phyloP scores from a whole-genome alignment of 495 filamentous ascomycete species.

The Penicillium coffeae region DNA sequence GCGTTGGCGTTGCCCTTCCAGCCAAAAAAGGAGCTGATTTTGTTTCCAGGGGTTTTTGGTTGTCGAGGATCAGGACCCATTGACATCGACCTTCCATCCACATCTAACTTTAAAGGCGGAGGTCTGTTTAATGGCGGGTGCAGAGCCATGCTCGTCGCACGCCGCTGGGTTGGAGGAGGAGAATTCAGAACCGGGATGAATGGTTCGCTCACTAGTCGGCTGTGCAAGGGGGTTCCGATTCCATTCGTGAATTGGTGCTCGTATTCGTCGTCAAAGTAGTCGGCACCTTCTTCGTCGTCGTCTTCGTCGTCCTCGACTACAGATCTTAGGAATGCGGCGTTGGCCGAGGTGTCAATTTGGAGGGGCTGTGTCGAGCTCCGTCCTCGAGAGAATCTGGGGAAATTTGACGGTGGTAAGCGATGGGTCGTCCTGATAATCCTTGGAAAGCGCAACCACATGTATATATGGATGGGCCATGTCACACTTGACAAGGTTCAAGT shows the following conservation, averaged over 20 bases:
- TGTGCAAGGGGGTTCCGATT: constrained; percentile 38
- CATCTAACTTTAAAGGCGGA: constrained; percentile 40
- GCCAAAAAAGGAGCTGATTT: constrained; percentile 66
- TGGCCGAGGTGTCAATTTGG: constrained; percentile 37
- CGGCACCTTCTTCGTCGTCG: constrained; percentile 28
- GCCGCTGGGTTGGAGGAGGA: constrained; percentile 32
- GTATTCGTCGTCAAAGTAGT: constrained; percentile 31
- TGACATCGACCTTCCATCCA: constrained; percentile 30
- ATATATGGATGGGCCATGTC: constrained; percentile 14
- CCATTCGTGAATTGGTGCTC: constrained; percentile 41
- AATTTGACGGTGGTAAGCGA: constrained; percentile 27
- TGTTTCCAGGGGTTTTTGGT: constrained; percentile 59
- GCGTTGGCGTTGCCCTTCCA: constrained; percentile 48
- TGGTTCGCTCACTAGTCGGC: constrained; percentile 47
- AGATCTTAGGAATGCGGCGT: constrained; percentile 18
- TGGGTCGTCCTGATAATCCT: constrained; percentile 21
- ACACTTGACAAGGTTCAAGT: not conserved
- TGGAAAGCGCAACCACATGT: constrained; percentile 21
- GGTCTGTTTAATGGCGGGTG: constrained; percentile 33
- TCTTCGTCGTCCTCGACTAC: constrained; percentile 25
- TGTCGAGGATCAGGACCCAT: constrained; percentile 32
- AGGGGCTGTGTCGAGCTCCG: constrained; percentile 28
- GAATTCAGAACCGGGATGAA: constrained; percentile 42
- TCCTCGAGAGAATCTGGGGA: constrained; percentile 39
- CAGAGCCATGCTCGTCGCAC: constrained; percentile 44